Base-by-base conservation (phyloP, 805 yeast genomes). In the Yamadazyma laniorum region DNA sequence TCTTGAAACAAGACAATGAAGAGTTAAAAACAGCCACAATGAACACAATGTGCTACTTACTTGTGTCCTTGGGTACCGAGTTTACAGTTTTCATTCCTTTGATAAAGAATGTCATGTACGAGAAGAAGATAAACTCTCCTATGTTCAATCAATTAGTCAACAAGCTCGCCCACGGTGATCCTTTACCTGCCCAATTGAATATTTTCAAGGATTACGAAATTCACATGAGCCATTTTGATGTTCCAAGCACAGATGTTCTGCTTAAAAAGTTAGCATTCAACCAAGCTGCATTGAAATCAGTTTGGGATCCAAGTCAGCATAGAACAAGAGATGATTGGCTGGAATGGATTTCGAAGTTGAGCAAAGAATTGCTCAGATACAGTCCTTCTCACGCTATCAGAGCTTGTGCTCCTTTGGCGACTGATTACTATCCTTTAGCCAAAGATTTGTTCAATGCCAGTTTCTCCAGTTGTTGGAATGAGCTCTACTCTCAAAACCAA, bases 311-410 rank as follows among this genome's bases (percentile, higher is more conserved):
- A 18, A 77, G 85, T 17, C 91, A 87, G 48, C 78, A 91, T 47
- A 76, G 95, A 36, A 87, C 97, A 0, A 81, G 82, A 50, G 98
- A 90, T 51, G 99, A 93, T 49, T 93, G 99, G 99, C 91, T 85
- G 51, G 98, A 93, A 55, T 93, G 99, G 99, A 80, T 89, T 47
- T 77, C 95, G 42, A 72, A 93, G 42, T 68, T 93, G 33, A 81
- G 93, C 49, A 84, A 88, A 36, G 96, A 89, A 53, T 60, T 93
- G 23, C 65, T 93, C 47, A 87, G 85, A 50, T 96, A 90, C 56
- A 86, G 96, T 25, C 96, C 99, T 2, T 87, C 96, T 0, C 95
- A 86, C 51, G 95, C 97, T 1, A 70, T 93, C 28, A 74, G 97
- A 48, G 96, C 97, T 0, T 93, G 99, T 57, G 85, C 95, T 1